phyloP scores from a whole-genome alignment of 352 stramenopile species.

The Halophytophthora batemanensis region DNA sequence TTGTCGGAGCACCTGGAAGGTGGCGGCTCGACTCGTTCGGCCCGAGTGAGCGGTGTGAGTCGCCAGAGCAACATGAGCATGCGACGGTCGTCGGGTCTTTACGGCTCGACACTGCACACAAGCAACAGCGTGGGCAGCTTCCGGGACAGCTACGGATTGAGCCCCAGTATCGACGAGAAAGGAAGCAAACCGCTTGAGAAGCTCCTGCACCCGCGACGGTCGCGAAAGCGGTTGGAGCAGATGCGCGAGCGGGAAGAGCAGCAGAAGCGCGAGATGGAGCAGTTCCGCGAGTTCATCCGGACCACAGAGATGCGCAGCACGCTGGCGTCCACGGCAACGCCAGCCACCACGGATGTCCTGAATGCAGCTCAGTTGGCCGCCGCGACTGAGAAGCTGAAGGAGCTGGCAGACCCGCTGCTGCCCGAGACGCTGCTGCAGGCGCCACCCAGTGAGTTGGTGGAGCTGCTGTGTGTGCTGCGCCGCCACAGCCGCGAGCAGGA shows the following conservation, averaged over 20 bases:
- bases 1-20: constrained; percentile 47
- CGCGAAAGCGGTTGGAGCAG: constrained; percentile 55
- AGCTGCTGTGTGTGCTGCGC: constrained; percentile 68
- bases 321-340: constrained; percentile 11
- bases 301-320: constrained; percentile 47
- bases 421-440: constrained; percentile 48
- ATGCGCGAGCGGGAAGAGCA: constrained; percentile 69
- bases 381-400: constrained; percentile 30
- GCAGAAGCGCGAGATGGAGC: constrained; percentile 82
- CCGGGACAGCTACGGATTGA: constrained; percentile 37
- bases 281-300: constrained; percentile 85
- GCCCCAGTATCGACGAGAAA: constrained; percentile 33
- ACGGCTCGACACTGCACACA: constrained; percentile 7
- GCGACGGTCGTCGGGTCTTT: constrained; percentile 14
- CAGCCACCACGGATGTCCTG: constrained; percentile 9
- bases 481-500: constrained; percentile 72
- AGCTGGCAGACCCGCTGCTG: constrained; percentile 50
- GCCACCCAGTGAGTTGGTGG: constrained; percentile 55
- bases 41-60: constrained; percentile 11
- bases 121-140: constrained; percentile 25
- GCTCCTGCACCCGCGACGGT: constrained; percentile 70
- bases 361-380: constrained; percentile 19
- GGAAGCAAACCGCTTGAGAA: constrained; percentile 60
- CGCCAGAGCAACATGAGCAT: constrained; percentile 7
- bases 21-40: constrained; percentile 16